phyloP scores from a whole-genome alignment of 1,284 basidiomycete genomes.

The Stygiomarasmius scandens region DNA sequence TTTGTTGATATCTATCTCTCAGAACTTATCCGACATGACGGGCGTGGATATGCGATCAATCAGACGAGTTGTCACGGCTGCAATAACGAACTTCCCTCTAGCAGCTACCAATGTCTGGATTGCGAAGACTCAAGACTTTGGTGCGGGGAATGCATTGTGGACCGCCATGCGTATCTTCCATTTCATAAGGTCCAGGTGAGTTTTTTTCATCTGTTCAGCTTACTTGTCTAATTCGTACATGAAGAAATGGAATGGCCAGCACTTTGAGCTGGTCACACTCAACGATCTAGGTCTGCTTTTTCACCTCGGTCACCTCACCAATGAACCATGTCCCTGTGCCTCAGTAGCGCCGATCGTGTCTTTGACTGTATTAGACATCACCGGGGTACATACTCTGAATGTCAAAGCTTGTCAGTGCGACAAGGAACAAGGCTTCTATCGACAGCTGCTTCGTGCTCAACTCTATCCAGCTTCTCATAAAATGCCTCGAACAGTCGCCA shows the following conservation, averaged over 20 bases:
- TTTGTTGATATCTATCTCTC: too few relatives aligned
- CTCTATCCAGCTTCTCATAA: constrained; percentile 13
- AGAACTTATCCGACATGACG: too few relatives aligned
- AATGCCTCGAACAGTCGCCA: constrained; percentile 10
- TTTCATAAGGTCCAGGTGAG: too few relatives aligned
- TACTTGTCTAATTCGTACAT: background rate
- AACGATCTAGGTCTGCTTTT: constrained; percentile 7
- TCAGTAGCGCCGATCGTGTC: background rate
- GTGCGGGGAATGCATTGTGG: too few relatives aligned
- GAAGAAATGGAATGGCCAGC: constrained; percentile 14
- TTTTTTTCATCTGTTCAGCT: too few relatives aligned
- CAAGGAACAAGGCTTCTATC: background rate
- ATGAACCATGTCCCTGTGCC: background rate
- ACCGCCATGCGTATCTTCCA: too few relatives aligned
- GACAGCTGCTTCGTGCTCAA: constrained; percentile 15
- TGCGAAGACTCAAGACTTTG: too few relatives aligned
- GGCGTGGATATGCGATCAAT: too few relatives aligned
- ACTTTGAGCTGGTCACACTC: constrained; percentile 6
- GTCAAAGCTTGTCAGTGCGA: constrained; percentile 13
- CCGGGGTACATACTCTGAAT: constrained; percentile 11
- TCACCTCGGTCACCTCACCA: constrained; percentile 9
- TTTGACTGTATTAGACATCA: constrained; percentile 12
- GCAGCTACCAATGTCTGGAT: too few relatives aligned
- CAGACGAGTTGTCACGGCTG: too few relatives aligned
- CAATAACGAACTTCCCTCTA: too few relatives aligned